Percentiles rank a stretch among this genome's conserved stretches.
Evolutionary conservation across 1,139 yeast species (phyloP).

Genomic region (Candida sp.): DNA sequence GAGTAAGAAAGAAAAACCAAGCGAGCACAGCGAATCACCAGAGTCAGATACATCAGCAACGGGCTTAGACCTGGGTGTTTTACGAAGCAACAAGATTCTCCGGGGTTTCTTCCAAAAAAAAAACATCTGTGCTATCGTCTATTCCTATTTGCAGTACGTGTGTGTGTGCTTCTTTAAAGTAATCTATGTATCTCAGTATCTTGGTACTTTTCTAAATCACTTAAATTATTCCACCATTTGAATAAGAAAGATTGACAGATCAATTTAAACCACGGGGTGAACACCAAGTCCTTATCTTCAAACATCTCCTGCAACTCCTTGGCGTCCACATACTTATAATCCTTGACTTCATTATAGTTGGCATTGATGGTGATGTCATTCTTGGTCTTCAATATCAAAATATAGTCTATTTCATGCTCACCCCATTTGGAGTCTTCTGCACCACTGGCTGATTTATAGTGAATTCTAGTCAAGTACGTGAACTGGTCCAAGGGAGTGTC

Average conservation of each 20-base stretch:
- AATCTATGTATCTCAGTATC: conserved; percentile 51
- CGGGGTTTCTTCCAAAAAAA: neutral
- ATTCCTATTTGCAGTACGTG: neutral
- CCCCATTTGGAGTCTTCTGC: conserved; percentile 85
- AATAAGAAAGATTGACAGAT: conserved; percentile 91
- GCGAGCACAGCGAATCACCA: neutral
- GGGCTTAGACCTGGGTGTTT: no score
- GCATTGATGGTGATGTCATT: conserved; percentile 55
- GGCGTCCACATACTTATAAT: conserved; percentile 72
- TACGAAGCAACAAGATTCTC: no score
- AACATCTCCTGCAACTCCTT: conserved; percentile 79
- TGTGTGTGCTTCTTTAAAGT: conserved; percentile 9
- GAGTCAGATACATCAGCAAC: neutral
- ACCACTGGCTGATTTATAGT: conserved; percentile 85
- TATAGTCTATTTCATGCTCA: conserved; percentile 97
- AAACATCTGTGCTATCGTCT: neutral
- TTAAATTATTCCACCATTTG: conserved; percentile 91
- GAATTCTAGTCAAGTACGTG: conserved; percentile 90
- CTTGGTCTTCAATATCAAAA: conserved; percentile 72
- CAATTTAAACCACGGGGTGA: conserved; percentile 98
- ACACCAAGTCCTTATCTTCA: conserved; percentile 59
- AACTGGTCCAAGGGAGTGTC: conserved; percentile 73
- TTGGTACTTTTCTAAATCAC: conserved; percentile 51
- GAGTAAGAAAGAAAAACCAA: neutral
- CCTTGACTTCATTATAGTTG: conserved; percentile 86